phyloP scores from a whole-genome alignment of 257 asterid genomes.

The Nicotiana attenuata region DNA sequence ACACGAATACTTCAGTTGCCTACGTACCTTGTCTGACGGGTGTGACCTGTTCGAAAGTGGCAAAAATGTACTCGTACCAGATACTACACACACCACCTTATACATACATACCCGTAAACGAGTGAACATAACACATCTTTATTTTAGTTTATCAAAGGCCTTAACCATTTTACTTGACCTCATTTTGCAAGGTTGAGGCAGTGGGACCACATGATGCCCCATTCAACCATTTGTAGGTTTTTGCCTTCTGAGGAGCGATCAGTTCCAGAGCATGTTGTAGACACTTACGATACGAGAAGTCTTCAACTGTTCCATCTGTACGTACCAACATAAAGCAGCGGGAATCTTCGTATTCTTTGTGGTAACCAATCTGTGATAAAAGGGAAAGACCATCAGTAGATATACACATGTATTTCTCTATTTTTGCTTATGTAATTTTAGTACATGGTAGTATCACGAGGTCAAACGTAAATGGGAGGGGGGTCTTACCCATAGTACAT shows the following conservation, averaged over 20 bases:
- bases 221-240: conserved; percentile 28
- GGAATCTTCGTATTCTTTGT: conserved; percentile 49
- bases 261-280: conserved; percentile 49
- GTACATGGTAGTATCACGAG: too few relatives aligned
- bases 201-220: not conserved
- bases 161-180: not conserved
- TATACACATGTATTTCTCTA: too few relatives aligned
- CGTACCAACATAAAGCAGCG: conserved; percentile 72
- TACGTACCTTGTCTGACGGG: not conserved
- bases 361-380: conserved; percentile 63
- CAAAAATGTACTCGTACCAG: not conserved
- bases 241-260: conserved; percentile 46
- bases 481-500: too few relatives aligned
- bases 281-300: conserved; percentile 82
- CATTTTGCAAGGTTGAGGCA: not conserved
- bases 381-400: not conserved
- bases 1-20: not conserved
- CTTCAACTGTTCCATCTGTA: conserved; percentile 76
- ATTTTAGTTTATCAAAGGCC: not conserved
- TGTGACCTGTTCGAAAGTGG: not conserved
- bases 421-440: too few relatives aligned
- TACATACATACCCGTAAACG: not conserved
- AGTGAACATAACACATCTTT: not conserved
- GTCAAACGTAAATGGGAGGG: too few relatives aligned
- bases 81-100: not conserved